These are phyloP conservation scores for Heimioporus sp. DNA, from an alignment of 768 basidiomycete genomes.

Conservation along the genomic window DNA sequence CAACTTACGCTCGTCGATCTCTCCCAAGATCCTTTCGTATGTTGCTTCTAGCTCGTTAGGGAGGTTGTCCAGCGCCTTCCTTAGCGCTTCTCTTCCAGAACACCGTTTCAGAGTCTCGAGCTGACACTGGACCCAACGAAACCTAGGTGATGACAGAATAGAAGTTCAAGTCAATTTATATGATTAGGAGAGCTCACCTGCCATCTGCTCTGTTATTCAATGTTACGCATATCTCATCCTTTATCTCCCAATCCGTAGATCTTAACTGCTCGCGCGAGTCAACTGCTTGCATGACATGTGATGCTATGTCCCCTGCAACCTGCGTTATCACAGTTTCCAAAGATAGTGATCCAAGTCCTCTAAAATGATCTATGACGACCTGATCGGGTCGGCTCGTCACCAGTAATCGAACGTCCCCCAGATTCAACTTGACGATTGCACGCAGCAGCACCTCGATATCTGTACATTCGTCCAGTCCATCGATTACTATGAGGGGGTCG, in stretches of 20 bases:
- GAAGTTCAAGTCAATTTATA: not conserved
- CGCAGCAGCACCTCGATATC: not conserved
- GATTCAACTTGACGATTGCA: not conserved
- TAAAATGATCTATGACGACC: not conserved
- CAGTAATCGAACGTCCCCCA: not conserved
- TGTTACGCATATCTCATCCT: not conserved
- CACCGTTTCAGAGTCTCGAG: not conserved
- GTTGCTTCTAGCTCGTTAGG: not conserved
- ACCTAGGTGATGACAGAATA: not conserved
- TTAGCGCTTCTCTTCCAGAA: not conserved
- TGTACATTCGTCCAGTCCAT: conserved; percentile 10
- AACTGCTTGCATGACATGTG: not conserved
- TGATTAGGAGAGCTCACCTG: not conserved
- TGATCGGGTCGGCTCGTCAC: not conserved
- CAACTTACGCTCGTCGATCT: not conserved
- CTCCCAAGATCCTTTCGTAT: conserved; percentile 3
- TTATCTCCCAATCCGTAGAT: not conserved
- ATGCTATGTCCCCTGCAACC: not conserved
- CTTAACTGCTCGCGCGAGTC: not conserved
- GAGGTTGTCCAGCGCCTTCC: not conserved
- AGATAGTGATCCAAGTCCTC: not conserved
- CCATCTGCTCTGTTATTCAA: not conserved
- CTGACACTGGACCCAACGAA: conserved; percentile 9
- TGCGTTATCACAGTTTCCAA: not conserved
- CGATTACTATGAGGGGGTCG: conserved; percentile 7